phyloP scores from a whole-genome alignment of 257 asterid species.

The Coffea canephora region DNA sequence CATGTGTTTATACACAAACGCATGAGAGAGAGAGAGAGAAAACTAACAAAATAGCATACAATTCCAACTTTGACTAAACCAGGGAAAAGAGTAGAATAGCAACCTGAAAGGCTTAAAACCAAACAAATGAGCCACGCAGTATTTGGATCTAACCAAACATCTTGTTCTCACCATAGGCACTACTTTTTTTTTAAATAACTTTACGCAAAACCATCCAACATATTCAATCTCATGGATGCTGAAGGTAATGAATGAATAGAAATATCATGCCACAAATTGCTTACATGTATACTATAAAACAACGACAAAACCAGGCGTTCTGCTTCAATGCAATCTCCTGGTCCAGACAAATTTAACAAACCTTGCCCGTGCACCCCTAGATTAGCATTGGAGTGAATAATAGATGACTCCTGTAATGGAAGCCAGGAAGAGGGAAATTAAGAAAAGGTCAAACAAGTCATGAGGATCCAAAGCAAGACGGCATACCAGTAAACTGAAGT shows the following conservation, averaged over 20 bases:
- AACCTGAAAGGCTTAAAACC: not conserved
- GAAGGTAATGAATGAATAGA: constrained; percentile 2
- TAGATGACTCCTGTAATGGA: constrained; percentile 64
- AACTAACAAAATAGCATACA: not conserved
- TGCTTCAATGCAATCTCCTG: constrained; percentile 96
- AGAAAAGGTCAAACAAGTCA: constrained; percentile 15
- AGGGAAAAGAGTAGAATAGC: not conserved
- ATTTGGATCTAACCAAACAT: not conserved
- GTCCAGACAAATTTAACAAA: constrained; percentile 79
- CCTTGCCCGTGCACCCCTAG: constrained; percentile 99
- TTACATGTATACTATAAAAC: constrained; percentile 88
- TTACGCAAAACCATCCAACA: not conserved
- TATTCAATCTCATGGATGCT: not conserved
- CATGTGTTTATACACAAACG: not conserved
- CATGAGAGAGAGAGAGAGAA: not conserved
- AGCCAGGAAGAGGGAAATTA: constrained; percentile 3
- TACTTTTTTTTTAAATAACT: too few species aligned
- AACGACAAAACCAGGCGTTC: constrained; percentile 84
- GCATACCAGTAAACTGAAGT: constrained; percentile 6
- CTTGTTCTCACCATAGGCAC: not conserved
- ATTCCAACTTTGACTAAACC: not conserved
- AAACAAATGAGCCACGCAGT: not conserved
- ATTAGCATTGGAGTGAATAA: constrained; percentile 93
- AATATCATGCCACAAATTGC: constrained; percentile 17
- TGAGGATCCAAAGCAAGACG: constrained; percentile 12